A percentile compares a stretch with the other conserved stretches of the same genome.
Conservation (phyloP, 202 grass and related monocot genomes). For the Schoenoplectus triqueter region DNA sequence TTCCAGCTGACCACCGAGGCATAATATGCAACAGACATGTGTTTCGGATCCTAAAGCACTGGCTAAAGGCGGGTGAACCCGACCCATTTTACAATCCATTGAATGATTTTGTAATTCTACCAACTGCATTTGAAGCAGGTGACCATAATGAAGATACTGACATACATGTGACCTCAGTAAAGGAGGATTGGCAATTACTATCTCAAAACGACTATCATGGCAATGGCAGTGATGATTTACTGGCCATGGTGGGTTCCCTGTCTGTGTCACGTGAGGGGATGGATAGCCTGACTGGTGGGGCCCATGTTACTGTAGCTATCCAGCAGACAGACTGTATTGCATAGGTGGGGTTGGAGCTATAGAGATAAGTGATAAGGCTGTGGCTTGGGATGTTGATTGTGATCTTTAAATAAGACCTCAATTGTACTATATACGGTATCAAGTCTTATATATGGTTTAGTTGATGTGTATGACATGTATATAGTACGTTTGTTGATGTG, state of each 20-base stretch:
- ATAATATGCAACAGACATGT: constrained; percentile 62
- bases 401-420: constrained; percentile 11
- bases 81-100: constrained; percentile 86
- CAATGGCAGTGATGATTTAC: constrained; percentile 50
- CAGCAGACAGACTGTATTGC: constrained; percentile 49
- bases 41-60: constrained; percentile 75
- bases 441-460: neutral
- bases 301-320: constrained; percentile 50
- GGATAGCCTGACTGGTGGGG: constrained; percentile 45
- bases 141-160: constrained; percentile 47
- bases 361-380: constrained; percentile 42
- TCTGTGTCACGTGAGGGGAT: constrained; percentile 47
- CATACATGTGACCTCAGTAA: constrained; percentile 49
- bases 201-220: constrained; percentile 30
- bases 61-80: constrained; percentile 73
- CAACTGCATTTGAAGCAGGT: constrained; percentile 64
- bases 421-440: neutral
- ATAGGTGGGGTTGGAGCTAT: constrained; percentile 68
- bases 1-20: constrained; percentile 83
- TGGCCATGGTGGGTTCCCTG: constrained; percentile 51
- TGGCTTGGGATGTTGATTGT: neutral
- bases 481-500: constrained; percentile 23
- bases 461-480: constrained; percentile 7
- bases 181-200: constrained; percentile 86
- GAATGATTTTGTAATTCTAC: constrained; percentile 79